Evolutionary conservation across 1,139 yeast species (phyloP).

Genomic region (Entelexis sorbosivorans): DNA sequence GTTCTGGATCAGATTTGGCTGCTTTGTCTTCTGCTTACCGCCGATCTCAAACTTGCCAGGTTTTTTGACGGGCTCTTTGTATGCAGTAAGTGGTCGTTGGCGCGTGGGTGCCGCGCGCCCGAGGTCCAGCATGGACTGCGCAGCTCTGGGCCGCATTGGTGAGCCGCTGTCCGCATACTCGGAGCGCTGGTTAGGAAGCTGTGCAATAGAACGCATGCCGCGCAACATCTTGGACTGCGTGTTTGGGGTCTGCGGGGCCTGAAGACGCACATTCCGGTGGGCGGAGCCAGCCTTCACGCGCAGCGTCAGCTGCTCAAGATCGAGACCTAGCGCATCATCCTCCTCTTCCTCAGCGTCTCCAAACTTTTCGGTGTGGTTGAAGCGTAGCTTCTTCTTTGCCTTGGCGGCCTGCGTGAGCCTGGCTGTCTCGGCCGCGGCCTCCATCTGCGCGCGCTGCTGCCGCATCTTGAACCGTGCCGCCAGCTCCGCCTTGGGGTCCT

Average conservation of each 20-base stretch:
- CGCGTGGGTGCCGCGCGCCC: not conserved
- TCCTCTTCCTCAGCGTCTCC: constrained; percentile 2
- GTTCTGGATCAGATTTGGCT: constrained; percentile 20
- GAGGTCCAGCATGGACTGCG: constrained; percentile 21
- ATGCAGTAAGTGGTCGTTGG: constrained; percentile 22
- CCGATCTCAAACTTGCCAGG: not conserved
- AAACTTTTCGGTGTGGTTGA: not conserved
- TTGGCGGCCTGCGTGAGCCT: constrained; percentile 2
- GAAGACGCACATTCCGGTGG: constrained; percentile 21
- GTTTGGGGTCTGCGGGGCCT: constrained; percentile 9
- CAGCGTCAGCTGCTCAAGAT: constrained; percentile 18
- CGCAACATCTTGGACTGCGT: constrained; percentile 17
- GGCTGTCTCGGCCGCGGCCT: constrained; percentile 15
- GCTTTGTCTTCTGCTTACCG: constrained; percentile 5
- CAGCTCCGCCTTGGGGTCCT: constrained; percentile 9
- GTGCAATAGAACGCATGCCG: constrained; percentile 22
- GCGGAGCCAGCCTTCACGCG: constrained; percentile 18
- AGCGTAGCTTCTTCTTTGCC: not conserved
- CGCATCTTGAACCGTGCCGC: constrained; percentile 15
- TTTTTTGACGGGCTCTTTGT: constrained; percentile 19
- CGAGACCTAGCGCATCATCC: constrained; percentile 21
- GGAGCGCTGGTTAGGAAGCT: constrained; percentile 17
- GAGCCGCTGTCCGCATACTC: not conserved
- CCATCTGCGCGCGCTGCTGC: constrained; percentile 17
- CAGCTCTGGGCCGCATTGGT: constrained; percentile 13